Conservation (phyloP, 2,329 filamentous ascomycete genomes). For the Diaporthe sp. region DNA sequence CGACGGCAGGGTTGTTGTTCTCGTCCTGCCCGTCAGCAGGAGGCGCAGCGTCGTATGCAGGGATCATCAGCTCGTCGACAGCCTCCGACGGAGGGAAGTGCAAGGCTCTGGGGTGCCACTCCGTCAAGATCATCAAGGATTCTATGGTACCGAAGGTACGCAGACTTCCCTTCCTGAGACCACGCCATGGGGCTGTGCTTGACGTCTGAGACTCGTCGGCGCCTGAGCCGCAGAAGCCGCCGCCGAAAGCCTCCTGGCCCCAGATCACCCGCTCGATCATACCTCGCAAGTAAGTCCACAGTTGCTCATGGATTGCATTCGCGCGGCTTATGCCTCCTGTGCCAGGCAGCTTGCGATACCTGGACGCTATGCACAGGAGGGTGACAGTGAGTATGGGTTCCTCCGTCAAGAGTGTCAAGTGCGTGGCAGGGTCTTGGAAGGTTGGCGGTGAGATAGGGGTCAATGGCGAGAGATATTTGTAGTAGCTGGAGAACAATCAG, state of each 20-base stretch:
- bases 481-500: slow-evolving; percentile 72
- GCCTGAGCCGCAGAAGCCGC: slow-evolving; percentile 84
- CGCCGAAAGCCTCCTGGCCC: slow-evolving; percentile 96
- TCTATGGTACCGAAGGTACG: slow-evolving; percentile 94
- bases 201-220: slow-evolving; percentile 73
- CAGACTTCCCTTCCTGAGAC: slow-evolving; percentile 81
- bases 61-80: slow-evolving; percentile 76
- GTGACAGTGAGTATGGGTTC: slow-evolving; percentile 95
- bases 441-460: slow-evolving; percentile 95
- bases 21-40: slow-evolving; percentile 47
- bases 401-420: slow-evolving; percentile 84
- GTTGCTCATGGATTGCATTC: slow-evolving; percentile 92
- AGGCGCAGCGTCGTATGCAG: slow-evolving; percentile 64
- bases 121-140: slow-evolving; percentile 91
- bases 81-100: slow-evolving; percentile 91
- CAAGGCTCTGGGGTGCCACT: slow-evolving; percentile 95
- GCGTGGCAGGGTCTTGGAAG: slow-evolving; percentile 84
- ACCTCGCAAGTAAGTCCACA: slow-evolving; percentile 93
- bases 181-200: slow-evolving; percentile 78
- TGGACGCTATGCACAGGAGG: slow-evolving; percentile 89
- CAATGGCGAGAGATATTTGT: slow-evolving; percentile 88
- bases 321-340: slow-evolving; percentile 86
- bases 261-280: slow-evolving; percentile 97
- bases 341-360: slow-evolving; percentile 85
- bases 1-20: slow-evolving; percentile 60